phyloP scores from a whole-genome alignment of 768 basidiomycete species.

The Russula vinacea region DNA sequence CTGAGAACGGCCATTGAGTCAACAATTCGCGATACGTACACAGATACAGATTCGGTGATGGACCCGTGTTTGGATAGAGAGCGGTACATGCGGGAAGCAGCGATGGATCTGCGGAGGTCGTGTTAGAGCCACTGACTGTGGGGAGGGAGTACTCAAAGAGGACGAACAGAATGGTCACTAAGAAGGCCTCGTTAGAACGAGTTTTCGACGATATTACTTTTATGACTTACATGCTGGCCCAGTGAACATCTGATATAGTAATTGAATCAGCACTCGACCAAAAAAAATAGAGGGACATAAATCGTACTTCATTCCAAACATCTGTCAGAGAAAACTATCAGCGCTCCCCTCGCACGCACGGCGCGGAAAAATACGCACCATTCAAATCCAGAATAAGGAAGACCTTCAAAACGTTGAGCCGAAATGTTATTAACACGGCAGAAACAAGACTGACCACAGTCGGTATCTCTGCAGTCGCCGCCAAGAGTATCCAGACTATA shows the following conservation, averaged over 20 bases:
- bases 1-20: background rate
- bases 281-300: background rate
- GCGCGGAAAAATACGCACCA: background rate
- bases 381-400: slow-evolving; percentile 17
- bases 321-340: slow-evolving; percentile 7
- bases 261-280: background rate
- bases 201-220: background rate
- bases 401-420: slow-evolving; percentile 1
- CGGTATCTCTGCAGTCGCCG: background rate
- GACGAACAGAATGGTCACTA: slow-evolving; percentile 10
- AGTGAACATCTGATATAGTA: slow-evolving; percentile 10
- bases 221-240: slow-evolving; percentile 1
- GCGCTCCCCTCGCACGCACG: background rate
- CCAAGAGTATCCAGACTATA: slow-evolving; percentile 16
- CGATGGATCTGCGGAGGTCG: slow-evolving; percentile 2
- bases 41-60: slow-evolving; percentile 11
- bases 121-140: background rate
- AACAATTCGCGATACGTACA: slow-evolving; percentile 9
- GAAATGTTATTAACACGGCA: no score
- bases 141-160: background rate
- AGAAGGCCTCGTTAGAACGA: background rate
- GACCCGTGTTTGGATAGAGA: slow-evolving; percentile 5
- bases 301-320: slow-evolving; percentile 15
- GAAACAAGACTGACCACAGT: background rate
- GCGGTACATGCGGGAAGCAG: slow-evolving; percentile 22